phyloP scores from a whole-genome alignment of 352 stramenopile genomes.

The Globisporangium orthogonon region DNA sequence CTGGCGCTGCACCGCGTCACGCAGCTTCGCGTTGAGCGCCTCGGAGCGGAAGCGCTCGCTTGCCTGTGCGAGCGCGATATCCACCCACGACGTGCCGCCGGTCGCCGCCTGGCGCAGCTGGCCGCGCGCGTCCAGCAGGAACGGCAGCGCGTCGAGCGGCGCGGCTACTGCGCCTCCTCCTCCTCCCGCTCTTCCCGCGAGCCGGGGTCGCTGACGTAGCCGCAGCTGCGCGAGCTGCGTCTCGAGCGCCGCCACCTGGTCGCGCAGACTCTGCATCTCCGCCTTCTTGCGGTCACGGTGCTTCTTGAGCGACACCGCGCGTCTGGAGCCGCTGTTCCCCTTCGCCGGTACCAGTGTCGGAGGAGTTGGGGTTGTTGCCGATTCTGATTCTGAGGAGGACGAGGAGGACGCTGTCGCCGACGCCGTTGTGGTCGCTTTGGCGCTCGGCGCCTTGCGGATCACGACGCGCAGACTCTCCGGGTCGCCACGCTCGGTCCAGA shows the following conservation, averaged over 20 bases:
- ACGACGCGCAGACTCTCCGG: conserved; percentile 4
- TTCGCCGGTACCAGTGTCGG: background rate
- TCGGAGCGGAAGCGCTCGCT: background rate
- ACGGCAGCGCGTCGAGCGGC: background rate
- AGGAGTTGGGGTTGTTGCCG: background rate
- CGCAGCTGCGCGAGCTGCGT: background rate
- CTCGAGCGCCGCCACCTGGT: background rate
- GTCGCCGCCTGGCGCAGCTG: background rate
- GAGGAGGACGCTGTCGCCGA: background rate
- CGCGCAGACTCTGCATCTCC: conserved; percentile 2
- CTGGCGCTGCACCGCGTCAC: conserved; percentile 1
- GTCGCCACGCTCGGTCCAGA: background rate
- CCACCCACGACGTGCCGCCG: background rate
- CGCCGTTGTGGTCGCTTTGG: background rate
- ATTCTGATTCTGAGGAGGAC: too few species aligned
- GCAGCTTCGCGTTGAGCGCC: conserved; percentile 4
- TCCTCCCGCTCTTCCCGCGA: background rate
- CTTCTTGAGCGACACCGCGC: background rate
- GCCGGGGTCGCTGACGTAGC: background rate
- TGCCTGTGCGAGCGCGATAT: conserved; percentile 1
- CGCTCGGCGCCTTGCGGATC: conserved; percentile 2
- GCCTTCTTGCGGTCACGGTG: conserved; percentile 3
- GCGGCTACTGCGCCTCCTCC: too few species aligned
- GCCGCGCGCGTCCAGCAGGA: background rate
- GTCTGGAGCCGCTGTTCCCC: background rate